A percentile compares a stretch with the other conserved stretches of the same genome.
Evolutionary conservation across 164 flowering plant species (phyloP).

Genomic region (Taxillus chinensis): DNA sequence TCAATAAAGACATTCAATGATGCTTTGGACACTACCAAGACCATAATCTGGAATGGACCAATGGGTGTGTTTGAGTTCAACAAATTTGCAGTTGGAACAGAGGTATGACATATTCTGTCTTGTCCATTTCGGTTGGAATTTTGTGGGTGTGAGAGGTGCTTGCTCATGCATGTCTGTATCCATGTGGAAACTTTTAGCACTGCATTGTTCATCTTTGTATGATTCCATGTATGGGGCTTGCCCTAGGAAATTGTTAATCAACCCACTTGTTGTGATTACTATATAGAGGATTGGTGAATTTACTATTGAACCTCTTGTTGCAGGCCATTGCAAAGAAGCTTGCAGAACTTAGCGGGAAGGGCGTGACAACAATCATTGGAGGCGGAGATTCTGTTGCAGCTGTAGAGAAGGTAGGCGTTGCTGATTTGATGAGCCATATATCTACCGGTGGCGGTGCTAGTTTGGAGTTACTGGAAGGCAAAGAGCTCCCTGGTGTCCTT

Average conservation of each 20-base stretch:
- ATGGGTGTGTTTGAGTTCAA: constrained; percentile 84
- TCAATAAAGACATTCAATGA: constrained; percentile 60
- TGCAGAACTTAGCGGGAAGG: constrained; percentile 59
- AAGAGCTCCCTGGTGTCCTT: constrained; percentile 67
- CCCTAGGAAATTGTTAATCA: too few species aligned
- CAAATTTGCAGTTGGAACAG: constrained; percentile 69
- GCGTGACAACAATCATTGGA: constrained; percentile 73
- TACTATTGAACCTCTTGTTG: background rate
- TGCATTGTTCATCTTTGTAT: too few species aligned
- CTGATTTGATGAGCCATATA: constrained; percentile 72
- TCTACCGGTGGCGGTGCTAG: constrained; percentile 91
- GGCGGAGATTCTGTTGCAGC: constrained; percentile 86
- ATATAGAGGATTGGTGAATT: background rate
- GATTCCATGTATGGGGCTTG: too few species aligned
- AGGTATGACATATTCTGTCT: constrained; percentile 26
- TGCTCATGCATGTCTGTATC: background rate
- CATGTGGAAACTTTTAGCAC: background rate
- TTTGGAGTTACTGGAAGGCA: constrained; percentile 75
- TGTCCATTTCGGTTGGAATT: background rate
- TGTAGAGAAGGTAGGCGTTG: constrained; percentile 71
- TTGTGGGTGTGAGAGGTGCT: background rate
- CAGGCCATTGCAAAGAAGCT: constrained; percentile 70
- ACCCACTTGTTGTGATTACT: too few species aligned
- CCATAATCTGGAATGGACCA: constrained; percentile 85
- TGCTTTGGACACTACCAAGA: constrained; percentile 62